Conservation (phyloP, 108 stramenopile species). For the Nitzschia sp. region DNA sequence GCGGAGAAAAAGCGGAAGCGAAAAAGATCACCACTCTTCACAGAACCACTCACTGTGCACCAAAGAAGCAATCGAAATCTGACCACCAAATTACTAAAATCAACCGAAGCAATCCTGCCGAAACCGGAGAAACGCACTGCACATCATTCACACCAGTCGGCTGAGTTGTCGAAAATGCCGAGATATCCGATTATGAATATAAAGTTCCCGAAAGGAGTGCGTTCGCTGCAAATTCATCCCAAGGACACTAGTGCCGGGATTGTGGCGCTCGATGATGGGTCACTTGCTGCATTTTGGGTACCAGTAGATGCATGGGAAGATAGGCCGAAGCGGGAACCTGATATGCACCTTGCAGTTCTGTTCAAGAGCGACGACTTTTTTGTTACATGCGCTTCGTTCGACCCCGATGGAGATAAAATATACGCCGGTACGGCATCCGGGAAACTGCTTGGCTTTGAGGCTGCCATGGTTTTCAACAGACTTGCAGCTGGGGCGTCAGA, state of each 20-base stretch:
- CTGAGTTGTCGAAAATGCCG: constrained; percentile 7
- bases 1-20: constrained; percentile 4
- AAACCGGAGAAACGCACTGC: constrained; percentile 2
- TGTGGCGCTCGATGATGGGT: constrained; percentile 63
- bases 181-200: constrained; percentile 47
- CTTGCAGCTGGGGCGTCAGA: background rate
- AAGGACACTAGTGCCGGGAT: constrained; percentile 51
- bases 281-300: constrained; percentile 57
- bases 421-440: constrained; percentile 73
- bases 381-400: constrained; percentile 66
- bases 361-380: constrained; percentile 21
- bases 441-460: constrained; percentile 55
- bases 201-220: constrained; percentile 53
- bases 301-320: constrained; percentile 50
- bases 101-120: background rate
- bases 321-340: background rate
- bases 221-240: constrained; percentile 67
- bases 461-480: constrained; percentile 26
- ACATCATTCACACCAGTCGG: constrained; percentile 1
- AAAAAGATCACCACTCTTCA: background rate
- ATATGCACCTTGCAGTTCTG: constrained; percentile 28
- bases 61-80: constrained; percentile 8
- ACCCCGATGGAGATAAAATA: constrained; percentile 57
- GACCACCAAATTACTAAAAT: constrained; percentile 1
- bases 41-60: constrained; percentile 13